Evolutionary conservation across 768 basidiomycete species (phyloP), one percentile per base, ranked within the genome.

Genomic region (Boletus bicolor): DNA sequence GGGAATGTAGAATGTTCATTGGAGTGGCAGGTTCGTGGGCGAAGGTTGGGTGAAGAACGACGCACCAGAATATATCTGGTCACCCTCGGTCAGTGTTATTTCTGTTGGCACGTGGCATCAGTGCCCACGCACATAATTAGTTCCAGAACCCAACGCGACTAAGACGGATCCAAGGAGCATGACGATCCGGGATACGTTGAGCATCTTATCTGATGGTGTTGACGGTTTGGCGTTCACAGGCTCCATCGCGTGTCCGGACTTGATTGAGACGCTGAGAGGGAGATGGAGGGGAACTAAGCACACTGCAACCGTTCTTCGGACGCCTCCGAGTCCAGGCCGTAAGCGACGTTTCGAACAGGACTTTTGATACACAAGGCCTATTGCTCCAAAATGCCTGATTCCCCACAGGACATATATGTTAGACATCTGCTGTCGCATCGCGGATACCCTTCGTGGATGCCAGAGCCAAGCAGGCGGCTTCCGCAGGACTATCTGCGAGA

Each of bases 131-230:
- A 89, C 88, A 77, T 90, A 90, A 61, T 87, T 87, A 8, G 88
- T 88, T 26, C 88, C 88, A 42, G 85, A 83, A 56, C 82, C 71
- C 35, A 89, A 68, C 0, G 85, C 76, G 7, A 86, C 84, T 30
- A 85, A 58, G 39, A 87, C 62, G n/a, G 84, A 83, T 24, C 77
- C 77, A 37, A 83, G 44, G 19, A 89, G 74, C 0, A 79, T 81
- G 19, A 76, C 75, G 19, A 80, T 64, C 30, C 83, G 73, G 17
- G 76, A 73, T 32, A 64, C 42, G 47, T 4, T 38, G 36, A 49
- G 4, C 15, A 19, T 49, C n/a, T 47, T 60, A 17, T 68, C 62
- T 7, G 74, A 24, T 24, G 39, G 73, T 3, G 45, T 12, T 11
- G 64, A 64, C 60, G 35, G 65, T 58, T 44, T 58, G 37, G 26